Evolutionary conservation across 176 grass and related monocot genomes (phyloP), one percentile per base, ranked within the genome.

Genomic region (Pharus latifolius): DNA sequence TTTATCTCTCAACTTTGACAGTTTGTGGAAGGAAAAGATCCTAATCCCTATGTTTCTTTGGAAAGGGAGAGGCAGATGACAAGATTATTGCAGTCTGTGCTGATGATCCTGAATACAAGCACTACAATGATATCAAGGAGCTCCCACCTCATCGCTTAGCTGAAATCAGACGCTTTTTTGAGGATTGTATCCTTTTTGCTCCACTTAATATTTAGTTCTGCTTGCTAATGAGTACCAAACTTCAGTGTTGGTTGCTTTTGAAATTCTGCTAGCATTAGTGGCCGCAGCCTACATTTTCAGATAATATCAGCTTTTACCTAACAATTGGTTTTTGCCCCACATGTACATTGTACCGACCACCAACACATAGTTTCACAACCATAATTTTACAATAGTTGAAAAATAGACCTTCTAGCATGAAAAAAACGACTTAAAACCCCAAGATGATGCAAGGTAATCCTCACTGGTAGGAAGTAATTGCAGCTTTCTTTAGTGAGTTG

Each of bases 41-140:
- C 30, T 74, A 22, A 74, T 78, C 7, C 26, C 22, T 30, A 23
- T 72, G 24, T 79, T 67, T 62, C 3, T 52, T 81, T 69, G 26
- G 69, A 82, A 28, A 96, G 87, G 94, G 94, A 28, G 94, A 98
- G 65, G 88, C 88, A 65, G 94, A 98, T 69, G 95, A 98, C 29
- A 98, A 98, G 84, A 98, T 98, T 32, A 98, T 98, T 83, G 90
- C 95, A 44, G 95, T 98, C 14, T 98, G 95, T 30, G 95, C 95
- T 18, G 95, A 98, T 83, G 95, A 98, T 70, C 95, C 95, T 57
- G 95, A 98, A 7, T 98, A 98, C 83, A 98, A 40, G 69, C 95
- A 98, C 54, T 85, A 83, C 74, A 93, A 75, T 49, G 95, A 98
- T 56, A 93, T 98, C 78, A 93, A 98, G 70, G 95, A 98, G 47